Evolutionary conservation across 805 yeast species (phyloP), one percentile per base, ranked within the genome.

Genomic region (Schwanniomyces polymorphus): DNA sequence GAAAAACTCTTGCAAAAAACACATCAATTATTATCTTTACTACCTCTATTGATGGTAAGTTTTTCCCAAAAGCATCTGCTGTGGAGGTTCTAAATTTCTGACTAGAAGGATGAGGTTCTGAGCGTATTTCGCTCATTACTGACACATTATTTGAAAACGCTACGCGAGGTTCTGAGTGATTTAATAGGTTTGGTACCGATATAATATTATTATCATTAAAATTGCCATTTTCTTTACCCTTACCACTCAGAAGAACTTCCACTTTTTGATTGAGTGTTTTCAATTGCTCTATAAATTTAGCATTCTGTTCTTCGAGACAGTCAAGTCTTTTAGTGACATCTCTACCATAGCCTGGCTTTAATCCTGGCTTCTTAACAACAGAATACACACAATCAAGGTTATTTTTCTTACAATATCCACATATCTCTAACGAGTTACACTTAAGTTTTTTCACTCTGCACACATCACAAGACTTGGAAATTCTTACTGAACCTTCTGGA

Each of bases 401-500:
- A 1, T 88, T 84, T 56, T 82, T 82, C 45, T 83, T 65, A 64
- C 89, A 84, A 37, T 83, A 81, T 4, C 87, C 80, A 56, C 89
- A 84, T 42, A 81, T 72, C 10, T 77, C 61, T 41, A 84, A 70
- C 46, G 82, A 87, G 54, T 84, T 88, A 65, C 89, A 84, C 57
- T 80, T 79, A 26, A 44, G 29, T 39, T 44, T 44, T 27, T 39
- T 44, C 33, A 18, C 10, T 9, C 38, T 27, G 39, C 47, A 44
- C 4, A 29, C 28, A 18, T 37, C 41, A 39, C 47, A 44, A 16
- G 47, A 44, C 23, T 33, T 38, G 6, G 47, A 44, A 8, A 44
- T 44, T n/a, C 38, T 44, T 17, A 27, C 16, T 9, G 39, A 12
- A 18, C 5, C 27, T 21, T 37, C 39, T 4, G 27, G 27, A 14